Evolutionary conservation across 2,329 filamentous ascomycete species (phyloP).

Genomic region (Aureobasidium subglaciale): DNA sequence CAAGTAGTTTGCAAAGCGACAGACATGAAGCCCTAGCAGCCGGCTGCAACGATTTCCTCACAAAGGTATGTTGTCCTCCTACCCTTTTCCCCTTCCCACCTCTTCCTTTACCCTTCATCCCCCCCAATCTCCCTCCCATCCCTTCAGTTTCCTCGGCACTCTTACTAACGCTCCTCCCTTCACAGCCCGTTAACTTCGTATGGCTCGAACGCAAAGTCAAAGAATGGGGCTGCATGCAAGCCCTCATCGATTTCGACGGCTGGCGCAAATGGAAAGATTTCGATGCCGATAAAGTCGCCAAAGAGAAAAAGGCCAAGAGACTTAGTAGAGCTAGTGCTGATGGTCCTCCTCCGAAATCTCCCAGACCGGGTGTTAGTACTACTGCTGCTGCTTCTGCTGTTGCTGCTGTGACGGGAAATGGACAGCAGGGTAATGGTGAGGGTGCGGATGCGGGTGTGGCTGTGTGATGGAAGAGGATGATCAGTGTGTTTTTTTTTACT

Average conservation of each 20-base stretch:
- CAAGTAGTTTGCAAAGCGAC: constrained; percentile 89
- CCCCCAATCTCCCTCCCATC: too few species aligned
- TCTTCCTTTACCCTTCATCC: too few species aligned
- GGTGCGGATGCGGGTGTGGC: too few species aligned
- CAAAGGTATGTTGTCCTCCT: constrained; percentile 56
- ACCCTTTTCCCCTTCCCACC: too few species aligned
- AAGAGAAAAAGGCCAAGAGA: constrained; percentile 13
- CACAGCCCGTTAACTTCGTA: constrained; percentile 91
- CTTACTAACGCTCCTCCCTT: neutral
- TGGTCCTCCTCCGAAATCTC: neutral
- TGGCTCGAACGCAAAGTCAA: constrained; percentile 98
- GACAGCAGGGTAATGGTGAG: too few species aligned
- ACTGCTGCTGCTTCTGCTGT: too few species aligned
- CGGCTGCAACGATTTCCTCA: constrained; percentile 96
- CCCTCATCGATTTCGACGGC: constrained; percentile 94
- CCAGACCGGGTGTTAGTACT: too few species aligned
- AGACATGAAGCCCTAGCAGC: constrained; percentile 89
- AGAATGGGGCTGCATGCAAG: constrained; percentile 99
- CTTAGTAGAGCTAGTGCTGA: constrained; percentile 7
- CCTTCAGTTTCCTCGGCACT: too few species aligned
- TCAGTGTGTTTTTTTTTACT: too few species aligned
- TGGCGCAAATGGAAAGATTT: constrained; percentile 84
- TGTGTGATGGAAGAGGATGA: too few species aligned
- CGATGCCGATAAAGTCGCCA: constrained; percentile 8
- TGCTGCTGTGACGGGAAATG: too few species aligned